These are phyloP conservation scores for Begonia fuchsioides DNA, from an alignment of 306 rosid genomes.

Conservation along the genomic window DNA sequence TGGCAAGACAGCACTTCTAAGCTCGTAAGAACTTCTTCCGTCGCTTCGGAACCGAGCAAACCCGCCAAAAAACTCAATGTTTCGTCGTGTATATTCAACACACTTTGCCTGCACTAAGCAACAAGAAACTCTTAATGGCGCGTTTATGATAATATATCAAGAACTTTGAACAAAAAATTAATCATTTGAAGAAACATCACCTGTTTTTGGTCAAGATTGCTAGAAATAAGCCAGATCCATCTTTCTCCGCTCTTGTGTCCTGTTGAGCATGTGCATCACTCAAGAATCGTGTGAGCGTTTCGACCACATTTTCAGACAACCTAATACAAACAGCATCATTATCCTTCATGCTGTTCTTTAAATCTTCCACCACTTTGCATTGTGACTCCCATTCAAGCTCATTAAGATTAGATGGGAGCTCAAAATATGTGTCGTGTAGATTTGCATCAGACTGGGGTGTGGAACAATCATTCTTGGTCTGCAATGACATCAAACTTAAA, in stretches of 20 bases:
- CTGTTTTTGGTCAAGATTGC: slow-evolving; percentile 52
- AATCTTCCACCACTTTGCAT: slow-evolving; percentile 52
- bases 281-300: slow-evolving; percentile 51
- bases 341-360: slow-evolving; percentile 28
- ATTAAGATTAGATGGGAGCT: slow-evolving; percentile 36
- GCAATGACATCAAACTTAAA: slow-evolving; percentile 19
- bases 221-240: slow-evolving; percentile 47
- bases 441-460: slow-evolving; percentile 17
- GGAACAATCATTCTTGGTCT: slow-evolving; percentile 17
- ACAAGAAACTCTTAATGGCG: background rate
- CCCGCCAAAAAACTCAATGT: slow-evolving; percentile 28
- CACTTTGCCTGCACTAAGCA: slow-evolving; percentile 33
- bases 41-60: slow-evolving; percentile 45
- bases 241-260: slow-evolving; percentile 39
- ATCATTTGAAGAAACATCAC: slow-evolving; percentile 16
- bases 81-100: slow-evolving; percentile 27
- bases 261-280: slow-evolving; percentile 38
- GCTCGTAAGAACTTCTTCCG: slow-evolving; percentile 45
- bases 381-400: slow-evolving; percentile 65
- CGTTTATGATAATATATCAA: too few species aligned
- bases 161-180: background rate
- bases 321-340: slow-evolving; percentile 23
- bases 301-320: slow-evolving; percentile 30
- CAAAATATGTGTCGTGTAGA: slow-evolving; percentile 21
- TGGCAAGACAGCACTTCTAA: slow-evolving; percentile 53